A percentile compares a stretch with the other conserved stretches of the same genome.
These are phyloP conservation scores for Paralagenidium karlingii DNA, from an alignment of 352 stramenopile species.

Conservation along the genomic window DNA sequence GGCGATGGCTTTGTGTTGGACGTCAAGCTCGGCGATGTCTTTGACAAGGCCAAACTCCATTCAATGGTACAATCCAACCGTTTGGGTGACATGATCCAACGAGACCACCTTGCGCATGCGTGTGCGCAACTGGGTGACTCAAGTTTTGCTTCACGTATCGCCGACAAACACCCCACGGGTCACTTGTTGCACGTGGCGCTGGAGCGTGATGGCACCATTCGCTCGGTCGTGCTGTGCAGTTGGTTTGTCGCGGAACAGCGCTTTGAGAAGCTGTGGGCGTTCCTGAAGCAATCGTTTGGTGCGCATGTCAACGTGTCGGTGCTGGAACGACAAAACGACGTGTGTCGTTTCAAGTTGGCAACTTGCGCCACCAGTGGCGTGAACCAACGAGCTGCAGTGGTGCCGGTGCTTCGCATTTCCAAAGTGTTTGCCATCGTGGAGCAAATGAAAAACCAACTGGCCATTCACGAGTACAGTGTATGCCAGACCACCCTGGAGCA, in stretches of 20 bases:
- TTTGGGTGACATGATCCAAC: too few relatives aligned
- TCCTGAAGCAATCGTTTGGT: constrained; percentile 27
- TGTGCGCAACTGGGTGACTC: too few relatives aligned
- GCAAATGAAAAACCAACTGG: constrained; percentile 24
- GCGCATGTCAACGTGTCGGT: constrained; percentile 22
- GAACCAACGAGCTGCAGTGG: constrained; percentile 26
- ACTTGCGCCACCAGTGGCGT: constrained; percentile 2
- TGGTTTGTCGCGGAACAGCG: constrained; percentile 52
- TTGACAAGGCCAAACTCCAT: too few relatives aligned
- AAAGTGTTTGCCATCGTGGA: constrained; percentile 49
- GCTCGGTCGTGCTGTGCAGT: constrained; percentile 21
- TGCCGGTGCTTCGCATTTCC: constrained; percentile 47
- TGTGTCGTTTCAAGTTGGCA: constrained; percentile 53
- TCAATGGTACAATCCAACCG: too few relatives aligned
- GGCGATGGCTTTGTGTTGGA: constrained; percentile 90
- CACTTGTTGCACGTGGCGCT: constrained; percentile 39
- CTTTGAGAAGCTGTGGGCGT: constrained; percentile 20
- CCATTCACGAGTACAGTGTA: constrained; percentile 81
- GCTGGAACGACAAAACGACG: constrained; percentile 60
- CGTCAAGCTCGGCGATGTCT: constrained; percentile 20
- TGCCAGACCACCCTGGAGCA: constrained; percentile 85
- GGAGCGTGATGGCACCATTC: constrained; percentile 28
- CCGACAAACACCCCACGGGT: constrained; percentile 35
- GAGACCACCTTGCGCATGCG: too few relatives aligned
- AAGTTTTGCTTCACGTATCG: constrained; percentile 25